Conservation (phyloP, 2,329 filamentous ascomycete genomes). For the Penicillium oxalicum region DNA sequence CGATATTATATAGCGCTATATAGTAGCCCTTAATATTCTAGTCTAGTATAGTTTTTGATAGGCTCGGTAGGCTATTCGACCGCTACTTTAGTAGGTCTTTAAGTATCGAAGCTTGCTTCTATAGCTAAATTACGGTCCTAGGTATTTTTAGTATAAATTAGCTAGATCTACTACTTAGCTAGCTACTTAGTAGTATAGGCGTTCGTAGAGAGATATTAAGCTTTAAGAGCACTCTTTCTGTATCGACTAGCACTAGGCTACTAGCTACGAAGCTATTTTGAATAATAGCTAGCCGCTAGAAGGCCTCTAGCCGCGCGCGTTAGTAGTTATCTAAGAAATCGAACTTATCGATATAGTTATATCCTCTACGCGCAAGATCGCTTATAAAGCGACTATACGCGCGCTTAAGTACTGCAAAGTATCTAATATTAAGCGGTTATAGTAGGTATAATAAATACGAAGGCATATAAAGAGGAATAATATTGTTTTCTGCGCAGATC, state of each 20-base stretch:
- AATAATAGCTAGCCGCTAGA: background rate
- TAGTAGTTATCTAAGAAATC: slow-evolving; percentile 1
- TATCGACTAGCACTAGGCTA: background rate
- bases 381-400: background rate
- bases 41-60: no score
- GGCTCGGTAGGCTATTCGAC: no score
- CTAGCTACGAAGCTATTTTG: background rate
- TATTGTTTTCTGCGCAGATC: slow-evolving; percentile 5
- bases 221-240: slow-evolving; percentile 2
- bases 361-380: no score
- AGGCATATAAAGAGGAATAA: slow-evolving; percentile 9
- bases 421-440: slow-evolving; percentile 2
- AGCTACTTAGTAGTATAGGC: background rate
- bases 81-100: no score
- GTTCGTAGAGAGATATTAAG: slow-evolving; percentile 5
- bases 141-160: no score
- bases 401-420: slow-evolving; percentile 1
- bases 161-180: no score
- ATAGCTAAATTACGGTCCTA: no score
- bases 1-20: no score
- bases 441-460: slow-evolving; percentile 3
- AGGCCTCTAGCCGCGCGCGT: background rate
- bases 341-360: slow-evolving; percentile 1
- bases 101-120: no score
- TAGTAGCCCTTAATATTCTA: no score